Base-by-base conservation (phyloP, 164 flowering plant genomes). In the Macadamia tetraphylla region DNA sequence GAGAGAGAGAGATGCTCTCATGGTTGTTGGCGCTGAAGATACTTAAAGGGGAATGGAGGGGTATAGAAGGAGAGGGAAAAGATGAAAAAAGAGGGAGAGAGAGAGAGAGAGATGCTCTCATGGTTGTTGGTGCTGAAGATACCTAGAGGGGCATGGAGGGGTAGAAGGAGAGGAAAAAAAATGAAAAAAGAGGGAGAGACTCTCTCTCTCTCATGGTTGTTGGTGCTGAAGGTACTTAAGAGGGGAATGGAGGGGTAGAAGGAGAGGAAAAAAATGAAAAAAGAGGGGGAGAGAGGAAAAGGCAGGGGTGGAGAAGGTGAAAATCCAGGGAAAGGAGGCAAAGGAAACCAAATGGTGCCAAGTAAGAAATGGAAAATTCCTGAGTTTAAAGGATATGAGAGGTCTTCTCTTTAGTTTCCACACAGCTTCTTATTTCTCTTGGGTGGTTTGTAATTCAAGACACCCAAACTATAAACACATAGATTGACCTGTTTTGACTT, bases 401-500 rank as follows among this genome's bases (percentile, higher is more conserved):
- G 35, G 58, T 63, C 70, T 62, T 75, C 71, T 63, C 70, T 69
- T 10, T 75, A n/a, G 31, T 71, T 74, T 29, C 77, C 77, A 65
- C 96, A 90, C 60, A 85, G 52, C 63, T 80, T 78, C 18, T 44
- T 29, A 61, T 83, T 73, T 42, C 62, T 80, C 31, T 76, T 62
- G 18, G 76, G 63, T 62, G 87, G 91, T 74, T 70, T 83, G 64
- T 66, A 90, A 74, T 75, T 86, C 78, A 90, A 46, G 42, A 76
- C 63, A 53, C 59, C 70, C 23, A 77, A 67, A 77, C 86, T 80
- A 75, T 81, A 88, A 29, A 83, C 77, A 70, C 93, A 85, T 12
- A 68, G 73, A 66, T 79, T 82, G 7, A 75, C 81, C 65, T 82
- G 84, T 44, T 78, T 84, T 3, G 91, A 85, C 70, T 83, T 90